These are phyloP conservation scores for Backusella sp. DNA, from an alignment of 192 early-diverging fungal species.

Conservation along the genomic window DNA sequence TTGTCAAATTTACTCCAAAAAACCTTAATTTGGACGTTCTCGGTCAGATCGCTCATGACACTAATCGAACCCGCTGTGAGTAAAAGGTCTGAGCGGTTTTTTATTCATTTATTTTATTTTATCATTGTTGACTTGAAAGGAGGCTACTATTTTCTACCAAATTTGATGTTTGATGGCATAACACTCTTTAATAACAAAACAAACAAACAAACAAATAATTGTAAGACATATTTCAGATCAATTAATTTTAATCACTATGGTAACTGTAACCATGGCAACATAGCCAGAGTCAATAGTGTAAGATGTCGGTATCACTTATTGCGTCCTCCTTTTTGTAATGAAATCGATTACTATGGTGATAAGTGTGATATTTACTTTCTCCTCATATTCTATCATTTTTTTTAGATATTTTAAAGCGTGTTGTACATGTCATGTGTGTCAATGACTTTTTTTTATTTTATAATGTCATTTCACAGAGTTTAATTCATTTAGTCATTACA, in stretches of 20 bases:
- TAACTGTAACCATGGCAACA: background rate
- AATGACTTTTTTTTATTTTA: background rate
- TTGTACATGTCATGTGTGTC: background rate
- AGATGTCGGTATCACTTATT: background rate
- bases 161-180: background rate
- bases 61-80: background rate
- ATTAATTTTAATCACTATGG: background rate
- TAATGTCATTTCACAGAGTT: background rate
- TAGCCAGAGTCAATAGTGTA: background rate
- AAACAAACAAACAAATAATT: background rate
- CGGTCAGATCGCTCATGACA: background rate
- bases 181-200: background rate
- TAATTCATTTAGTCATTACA: background rate
- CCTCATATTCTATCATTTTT: background rate
- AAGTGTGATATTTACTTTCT: background rate
- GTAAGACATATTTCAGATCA: background rate
- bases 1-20: background rate
- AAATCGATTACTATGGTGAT: background rate
- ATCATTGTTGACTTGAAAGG: background rate
- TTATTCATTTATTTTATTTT: background rate
- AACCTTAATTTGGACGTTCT: background rate
- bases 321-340: background rate
- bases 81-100: background rate
- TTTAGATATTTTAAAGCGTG: background rate
- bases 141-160: background rate